Evolutionary conservation across 2,329 filamentous ascomycete genomes (phyloP).

Genomic region (Parasarocladium wereldwijsianum): DNA sequence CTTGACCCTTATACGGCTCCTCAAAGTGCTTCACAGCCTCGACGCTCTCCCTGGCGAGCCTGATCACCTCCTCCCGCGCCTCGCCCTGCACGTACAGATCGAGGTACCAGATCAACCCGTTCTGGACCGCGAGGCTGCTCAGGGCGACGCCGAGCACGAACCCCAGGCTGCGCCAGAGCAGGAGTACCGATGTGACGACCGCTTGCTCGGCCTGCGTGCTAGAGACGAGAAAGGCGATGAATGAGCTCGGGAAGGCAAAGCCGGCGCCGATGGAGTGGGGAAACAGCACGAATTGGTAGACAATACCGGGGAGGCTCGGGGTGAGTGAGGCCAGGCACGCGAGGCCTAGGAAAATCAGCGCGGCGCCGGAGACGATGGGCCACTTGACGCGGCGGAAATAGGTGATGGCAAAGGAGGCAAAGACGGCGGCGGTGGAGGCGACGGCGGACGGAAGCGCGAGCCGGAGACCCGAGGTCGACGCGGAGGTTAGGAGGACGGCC

Average conservation of each 20-base stretch:
- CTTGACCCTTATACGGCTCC: conserved; percentile 33
- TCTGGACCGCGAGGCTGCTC: conserved; percentile 61
- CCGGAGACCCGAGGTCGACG: conserved; percentile 48
- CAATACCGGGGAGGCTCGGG: conserved; percentile 31
- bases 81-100: conserved; percentile 40
- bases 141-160: conserved; percentile 59
- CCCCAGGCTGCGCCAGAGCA: conserved; percentile 58
- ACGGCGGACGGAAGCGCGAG: conserved; percentile 47
- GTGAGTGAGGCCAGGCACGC: conserved; percentile 32
- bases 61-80: conserved; percentile 29
- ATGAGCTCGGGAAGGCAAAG: conserved; percentile 48
- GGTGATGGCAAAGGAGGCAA: conserved; percentile 48
- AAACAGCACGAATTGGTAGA: conserved; percentile 42
- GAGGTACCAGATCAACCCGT: conserved; percentile 48
- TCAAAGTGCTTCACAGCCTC: conserved; percentile 33
- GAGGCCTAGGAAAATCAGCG: conserved; percentile 34
- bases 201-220: conserved; percentile 48
- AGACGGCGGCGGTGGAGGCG: conserved; percentile 36
- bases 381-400: conserved; percentile 45
- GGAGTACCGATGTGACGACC: conserved; percentile 54
- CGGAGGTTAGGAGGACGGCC: conserved; percentile 47
- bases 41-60: conserved; percentile 36
- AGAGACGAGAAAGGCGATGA: conserved; percentile 47
- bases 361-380: conserved; percentile 36
- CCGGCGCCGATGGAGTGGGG: conserved; percentile 44